These are phyloP conservation scores for Neophaeococcomyces mojaviensis DNA, from an alignment of 2,329 filamentous ascomycete species.

Conservation along the genomic window DNA sequence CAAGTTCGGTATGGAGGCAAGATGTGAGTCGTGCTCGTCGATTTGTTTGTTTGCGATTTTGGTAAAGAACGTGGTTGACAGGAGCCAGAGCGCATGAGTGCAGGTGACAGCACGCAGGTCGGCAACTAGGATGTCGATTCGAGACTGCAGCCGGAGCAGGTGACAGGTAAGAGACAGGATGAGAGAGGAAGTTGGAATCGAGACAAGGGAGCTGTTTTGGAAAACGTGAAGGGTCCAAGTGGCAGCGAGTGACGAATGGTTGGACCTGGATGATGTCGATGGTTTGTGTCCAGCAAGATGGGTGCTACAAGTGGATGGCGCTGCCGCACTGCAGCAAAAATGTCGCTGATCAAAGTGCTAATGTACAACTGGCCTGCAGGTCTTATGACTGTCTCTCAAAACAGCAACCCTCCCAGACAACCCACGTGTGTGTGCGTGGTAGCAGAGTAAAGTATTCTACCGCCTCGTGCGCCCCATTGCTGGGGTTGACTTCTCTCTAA, in stretches of 20 bases:
- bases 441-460: too few species aligned
- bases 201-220: slow-evolving; percentile 8
- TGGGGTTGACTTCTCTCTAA: too few species aligned
- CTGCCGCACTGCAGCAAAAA: too few species aligned
- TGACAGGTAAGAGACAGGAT: slow-evolving; percentile 2
- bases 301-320: too few species aligned
- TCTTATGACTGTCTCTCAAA: too few species aligned
- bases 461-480: too few species aligned
- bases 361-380: too few species aligned
- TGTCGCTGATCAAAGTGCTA: too few species aligned
- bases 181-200: slow-evolving; percentile 1
- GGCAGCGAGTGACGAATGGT: background rate
- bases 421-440: too few species aligned
- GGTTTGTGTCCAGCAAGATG: background rate
- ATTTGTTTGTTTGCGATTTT: background rate
- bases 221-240: slow-evolving; percentile 3
- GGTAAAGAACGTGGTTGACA: slow-evolving; percentile 9
- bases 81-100: slow-evolving; percentile 1
- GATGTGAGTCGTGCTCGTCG: slow-evolving; percentile 1
- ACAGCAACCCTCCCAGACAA: too few species aligned
- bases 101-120: background rate
- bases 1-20: background rate
- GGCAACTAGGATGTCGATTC: background rate
- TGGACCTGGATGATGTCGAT: slow-evolving; percentile 4
- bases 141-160: background rate